Base-by-base conservation (phyloP, 1,284 basidiomycete genomes). In the Gastroboletus turbinatus region DNA sequence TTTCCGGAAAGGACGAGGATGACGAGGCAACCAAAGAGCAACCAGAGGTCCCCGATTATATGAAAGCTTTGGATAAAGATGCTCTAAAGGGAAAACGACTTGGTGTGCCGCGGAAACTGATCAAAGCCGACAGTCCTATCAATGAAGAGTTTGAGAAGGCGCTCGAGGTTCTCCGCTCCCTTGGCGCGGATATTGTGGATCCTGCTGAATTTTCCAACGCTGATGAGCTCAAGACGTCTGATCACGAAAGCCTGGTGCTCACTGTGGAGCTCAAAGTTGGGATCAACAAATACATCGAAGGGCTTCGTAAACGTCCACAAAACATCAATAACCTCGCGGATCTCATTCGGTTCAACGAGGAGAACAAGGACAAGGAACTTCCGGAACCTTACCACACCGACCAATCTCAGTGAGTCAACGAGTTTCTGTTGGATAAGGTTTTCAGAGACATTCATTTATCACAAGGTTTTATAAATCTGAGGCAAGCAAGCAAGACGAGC, bases 21-120 rank as follows among this genome's bases (percentile, higher is more conserved):
- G 81, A 82, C 60, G 75, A 76, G 52, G 76, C 70, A 46, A 80
- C 81, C 7, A 67, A 75, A 25, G 67, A 66, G 4, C 78, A 80
- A 53, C 75, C 78, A 0, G 65, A 58, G 7, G 67, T 78, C 0
- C 78, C 79, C 1, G 67, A 78, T 60, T 79, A 75, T 57, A 69
- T 73, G 46, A 59, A 62, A 43, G 75, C 76, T 1, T 66, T 80
- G 25, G 63, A 75, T 47, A 49, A 53, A 19, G 54, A 71, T 43
- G 76, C 74, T 1, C 66, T 80, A 35, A 60, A 59, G 40, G 77
- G 79, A 30, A 75, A 68, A 23, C 69, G 78, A 19, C 63, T 80
- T 8, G 78, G 78, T 21, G 73, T 80, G 2, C 75, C 75, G 4
- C 66, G 78, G 23, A 58, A 62, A 42, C 52, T 71, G 49, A 44